Percentiles rank a stretch among this genome's conserved stretches.
phyloP scores from a whole-genome alignment of 179 eudicot genomes.

The Monotropa hypopitys region DNA sequence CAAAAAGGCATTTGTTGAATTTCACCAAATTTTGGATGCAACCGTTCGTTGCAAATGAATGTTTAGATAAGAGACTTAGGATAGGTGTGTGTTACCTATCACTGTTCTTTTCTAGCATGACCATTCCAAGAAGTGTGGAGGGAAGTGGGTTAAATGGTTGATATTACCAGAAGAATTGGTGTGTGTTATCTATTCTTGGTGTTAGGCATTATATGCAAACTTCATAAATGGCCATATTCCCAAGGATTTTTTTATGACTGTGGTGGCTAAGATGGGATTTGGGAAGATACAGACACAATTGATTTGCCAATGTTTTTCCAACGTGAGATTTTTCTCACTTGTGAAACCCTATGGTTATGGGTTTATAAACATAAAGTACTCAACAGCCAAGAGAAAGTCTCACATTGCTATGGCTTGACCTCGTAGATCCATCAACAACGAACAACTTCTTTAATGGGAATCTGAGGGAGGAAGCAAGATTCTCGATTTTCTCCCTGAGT shows the following conservation, averaged over 20 bases:
- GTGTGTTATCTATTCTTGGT: neutral
- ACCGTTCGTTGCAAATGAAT: neutral
- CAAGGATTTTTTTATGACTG: neutral
- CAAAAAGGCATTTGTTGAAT: neutral
- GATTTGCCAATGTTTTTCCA: neutral
- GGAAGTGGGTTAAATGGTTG: neutral
- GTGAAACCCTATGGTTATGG: neutral
- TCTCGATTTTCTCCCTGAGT: conserved; percentile 69
- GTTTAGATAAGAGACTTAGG: neutral
- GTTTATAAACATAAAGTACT: too few relatives aligned
- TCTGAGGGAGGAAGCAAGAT: conserved; percentile 74
- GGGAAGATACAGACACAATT: neutral
- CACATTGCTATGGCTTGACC: conserved; percentile 99
- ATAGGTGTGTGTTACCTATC: neutral
- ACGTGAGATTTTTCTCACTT: neutral
- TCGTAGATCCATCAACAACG: conserved; percentile 96
- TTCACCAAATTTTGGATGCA: neutral
- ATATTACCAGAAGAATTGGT: neutral
- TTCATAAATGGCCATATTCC: neutral
- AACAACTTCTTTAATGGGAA: conserved; percentile 89
- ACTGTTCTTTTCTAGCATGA: neutral
- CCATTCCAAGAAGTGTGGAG: neutral
- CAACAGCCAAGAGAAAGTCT: conserved; percentile 20
- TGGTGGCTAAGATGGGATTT: neutral
- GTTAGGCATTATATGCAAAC: neutral